These are phyloP conservation scores for Inga laurina DNA, from an alignment of 306 rosid species.

Conservation along the genomic window DNA sequence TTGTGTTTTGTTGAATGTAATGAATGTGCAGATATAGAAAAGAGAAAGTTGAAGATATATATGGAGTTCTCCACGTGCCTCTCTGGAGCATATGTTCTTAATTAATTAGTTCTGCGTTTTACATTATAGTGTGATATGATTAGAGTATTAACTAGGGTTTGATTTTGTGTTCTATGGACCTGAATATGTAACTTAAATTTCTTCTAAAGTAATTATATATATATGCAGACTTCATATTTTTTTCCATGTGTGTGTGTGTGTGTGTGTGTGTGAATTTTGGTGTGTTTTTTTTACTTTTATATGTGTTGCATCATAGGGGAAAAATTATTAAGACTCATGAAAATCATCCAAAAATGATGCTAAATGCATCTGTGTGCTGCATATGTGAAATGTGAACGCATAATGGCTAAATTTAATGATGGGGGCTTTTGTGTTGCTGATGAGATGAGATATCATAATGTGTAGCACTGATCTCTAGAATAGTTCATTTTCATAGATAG, in stretches of 20 bases:
- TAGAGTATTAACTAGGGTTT: background rate
- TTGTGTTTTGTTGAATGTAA: background rate
- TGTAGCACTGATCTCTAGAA: background rate
- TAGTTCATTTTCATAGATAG: background rate
- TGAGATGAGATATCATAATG: slow-evolving; percentile 19
- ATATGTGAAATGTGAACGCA: background rate
- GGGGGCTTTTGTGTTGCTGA: slow-evolving; percentile 2
- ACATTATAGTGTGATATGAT: background rate
- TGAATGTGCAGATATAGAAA: slow-evolving; percentile 51
- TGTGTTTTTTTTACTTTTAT: background rate
- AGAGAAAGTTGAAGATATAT: slow-evolving; percentile 19
- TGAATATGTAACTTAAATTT: slow-evolving; percentile 9
- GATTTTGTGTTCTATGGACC: slow-evolving; percentile 24
- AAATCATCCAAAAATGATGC: background rate
- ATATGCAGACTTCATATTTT: background rate
- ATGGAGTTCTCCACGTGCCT: background rate
- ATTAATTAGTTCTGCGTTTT: background rate
- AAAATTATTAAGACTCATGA: background rate
- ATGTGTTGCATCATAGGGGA: background rate
- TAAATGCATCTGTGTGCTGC: slow-evolving; percentile 21
- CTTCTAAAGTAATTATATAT: background rate
- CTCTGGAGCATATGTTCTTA: background rate
- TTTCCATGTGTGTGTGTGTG: background rate
- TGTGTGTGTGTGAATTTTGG: background rate
- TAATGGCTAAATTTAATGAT: background rate